A percentile compares a stretch with the other conserved stretches of the same genome.
phyloP scores from a whole-genome alignment of 345 rosid genomes.

The Populus davidiana region DNA sequence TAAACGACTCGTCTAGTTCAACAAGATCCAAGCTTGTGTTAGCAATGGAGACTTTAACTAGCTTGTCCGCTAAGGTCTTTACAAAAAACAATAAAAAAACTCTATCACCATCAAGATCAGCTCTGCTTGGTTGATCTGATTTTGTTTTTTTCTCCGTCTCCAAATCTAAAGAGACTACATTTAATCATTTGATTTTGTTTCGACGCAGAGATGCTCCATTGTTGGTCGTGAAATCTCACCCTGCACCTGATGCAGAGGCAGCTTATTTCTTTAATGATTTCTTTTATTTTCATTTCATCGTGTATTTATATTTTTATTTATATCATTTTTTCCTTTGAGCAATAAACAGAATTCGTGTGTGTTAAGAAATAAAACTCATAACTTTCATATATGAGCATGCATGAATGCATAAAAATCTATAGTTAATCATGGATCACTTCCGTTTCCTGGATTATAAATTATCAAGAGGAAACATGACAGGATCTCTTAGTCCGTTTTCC shows the following conservation, averaged over 20 bases:
- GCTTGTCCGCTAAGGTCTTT: conserved; percentile 16
- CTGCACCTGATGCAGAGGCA: conserved; percentile 11
- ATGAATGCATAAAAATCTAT: background rate
- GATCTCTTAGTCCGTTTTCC: background rate
- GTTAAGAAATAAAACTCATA: background rate
- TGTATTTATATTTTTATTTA: background rate
- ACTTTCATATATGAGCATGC: background rate
- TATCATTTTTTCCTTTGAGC: background rate
- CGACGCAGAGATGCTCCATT: background rate
- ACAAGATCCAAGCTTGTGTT: background rate
- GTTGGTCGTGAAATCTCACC: background rate
- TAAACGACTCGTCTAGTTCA: background rate
- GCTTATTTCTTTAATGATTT: background rate
- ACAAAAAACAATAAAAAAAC: background rate
- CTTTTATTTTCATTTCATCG: background rate
- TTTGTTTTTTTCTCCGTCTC: conserved; percentile 12
- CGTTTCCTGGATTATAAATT: background rate
- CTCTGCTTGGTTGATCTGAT: conserved; percentile 6
- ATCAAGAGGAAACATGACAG: background rate
- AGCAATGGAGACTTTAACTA: conserved; percentile 19
- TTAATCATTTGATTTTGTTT: conserved; percentile 1
- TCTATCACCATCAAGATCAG: background rate
- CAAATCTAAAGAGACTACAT: conserved; percentile 4
- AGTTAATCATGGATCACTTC: background rate
- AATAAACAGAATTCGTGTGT: too few relatives aligned